phyloP scores from a whole-genome alignment of 2,329 filamentous ascomycete genomes.

The Penicillium carneum region DNA sequence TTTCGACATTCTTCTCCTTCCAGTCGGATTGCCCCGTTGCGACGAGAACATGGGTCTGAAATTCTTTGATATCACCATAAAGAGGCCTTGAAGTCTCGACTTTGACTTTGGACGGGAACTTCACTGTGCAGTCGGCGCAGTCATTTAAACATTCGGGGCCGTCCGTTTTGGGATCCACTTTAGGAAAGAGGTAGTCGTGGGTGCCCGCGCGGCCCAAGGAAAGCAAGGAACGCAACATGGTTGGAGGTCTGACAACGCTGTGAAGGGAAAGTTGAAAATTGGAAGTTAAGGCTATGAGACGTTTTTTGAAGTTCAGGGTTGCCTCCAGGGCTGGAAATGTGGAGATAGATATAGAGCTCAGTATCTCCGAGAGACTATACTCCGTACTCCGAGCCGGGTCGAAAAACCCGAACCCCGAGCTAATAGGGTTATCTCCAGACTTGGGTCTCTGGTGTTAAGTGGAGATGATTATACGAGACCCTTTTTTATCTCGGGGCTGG shows the following conservation, averaged over 20 bases:
- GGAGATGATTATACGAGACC: neutral
- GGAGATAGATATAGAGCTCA: neutral
- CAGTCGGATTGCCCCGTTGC: conserved; percentile 51
- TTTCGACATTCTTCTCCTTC: conserved; percentile 43
- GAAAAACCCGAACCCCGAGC: neutral
- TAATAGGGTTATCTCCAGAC: neutral
- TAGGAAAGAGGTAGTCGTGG: conserved; percentile 47
- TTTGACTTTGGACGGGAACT: conserved; percentile 47
- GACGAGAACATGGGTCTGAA: conserved; percentile 47
- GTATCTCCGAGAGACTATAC: neutral
- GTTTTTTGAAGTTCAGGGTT: neutral
- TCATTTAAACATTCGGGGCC: conserved; percentile 47
- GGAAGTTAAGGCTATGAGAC: neutral
- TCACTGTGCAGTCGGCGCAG: conserved; percentile 48
- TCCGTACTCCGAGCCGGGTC: neutral
- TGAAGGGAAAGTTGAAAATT: neutral
- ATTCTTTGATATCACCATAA: conserved; percentile 49
- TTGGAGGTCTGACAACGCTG: neutral
- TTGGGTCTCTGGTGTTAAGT: neutral
- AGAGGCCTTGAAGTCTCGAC: conserved; percentile 42
- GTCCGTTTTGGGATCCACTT: conserved; percentile 44
- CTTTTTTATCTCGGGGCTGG: neutral
- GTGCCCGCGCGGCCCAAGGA: conserved; percentile 36
- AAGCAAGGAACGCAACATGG: conserved; percentile 46
- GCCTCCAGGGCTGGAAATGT: neutral